Evolutionary conservation across 75 land plant genomes (phyloP).

Genomic region (Cupressus sempervirens): DNA sequence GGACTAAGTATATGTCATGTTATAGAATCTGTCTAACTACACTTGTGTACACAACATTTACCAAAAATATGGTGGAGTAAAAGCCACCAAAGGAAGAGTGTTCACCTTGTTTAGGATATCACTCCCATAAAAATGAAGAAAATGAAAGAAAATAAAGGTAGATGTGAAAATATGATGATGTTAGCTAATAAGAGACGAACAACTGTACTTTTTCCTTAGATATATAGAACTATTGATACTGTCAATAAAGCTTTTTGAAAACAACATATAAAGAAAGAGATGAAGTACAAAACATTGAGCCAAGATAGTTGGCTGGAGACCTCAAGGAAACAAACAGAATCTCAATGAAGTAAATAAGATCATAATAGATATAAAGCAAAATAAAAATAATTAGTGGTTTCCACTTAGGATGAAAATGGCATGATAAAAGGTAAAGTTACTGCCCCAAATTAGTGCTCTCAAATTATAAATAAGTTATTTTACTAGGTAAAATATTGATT

Average conservation of each 20-base stretch:
- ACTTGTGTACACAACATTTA: neutral
- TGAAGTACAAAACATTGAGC: neutral
- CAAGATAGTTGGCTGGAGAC: neutral
- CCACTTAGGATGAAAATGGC: neutral
- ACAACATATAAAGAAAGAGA: neutral
- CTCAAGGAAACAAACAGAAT: neutral
- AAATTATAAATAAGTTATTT: no score
- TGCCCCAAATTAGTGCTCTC: neutral
- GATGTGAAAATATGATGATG: neutral
- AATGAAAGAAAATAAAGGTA: neutral
- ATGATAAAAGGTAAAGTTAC: neutral
- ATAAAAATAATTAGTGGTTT: no score
- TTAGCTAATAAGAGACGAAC: neutral
- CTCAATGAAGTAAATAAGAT: neutral
- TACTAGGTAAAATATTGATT: no score
- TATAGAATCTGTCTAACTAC: neutral
- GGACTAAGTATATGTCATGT: neutral
- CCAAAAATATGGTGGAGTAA: neutral
- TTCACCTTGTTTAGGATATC: neutral
- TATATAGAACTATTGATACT: neutral
- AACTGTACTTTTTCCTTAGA: neutral
- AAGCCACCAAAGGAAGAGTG: neutral
- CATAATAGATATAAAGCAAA: neutral
- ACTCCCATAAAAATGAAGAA: neutral
- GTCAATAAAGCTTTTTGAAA: neutral